Conservation (phyloP, 176 grass and related monocot species). For the Melocanna baccifera region DNA sequence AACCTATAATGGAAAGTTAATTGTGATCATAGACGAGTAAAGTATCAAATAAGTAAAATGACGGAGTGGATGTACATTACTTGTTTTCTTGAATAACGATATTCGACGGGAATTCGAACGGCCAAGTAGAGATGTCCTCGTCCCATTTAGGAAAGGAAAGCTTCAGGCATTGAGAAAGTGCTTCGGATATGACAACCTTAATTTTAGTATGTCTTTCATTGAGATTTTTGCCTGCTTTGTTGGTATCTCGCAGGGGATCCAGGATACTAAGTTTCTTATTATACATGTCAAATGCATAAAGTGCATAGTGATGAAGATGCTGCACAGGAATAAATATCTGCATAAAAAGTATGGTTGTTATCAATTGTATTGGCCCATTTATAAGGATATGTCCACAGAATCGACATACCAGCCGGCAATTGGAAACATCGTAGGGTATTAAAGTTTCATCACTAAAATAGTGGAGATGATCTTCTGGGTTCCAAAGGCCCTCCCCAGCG, state of each 20-base stretch:
- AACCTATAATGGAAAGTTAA: too few species aligned
- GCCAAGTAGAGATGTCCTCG: not conserved
- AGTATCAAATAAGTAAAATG: too few species aligned
- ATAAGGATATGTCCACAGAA: too few species aligned
- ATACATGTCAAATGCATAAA: not conserved
- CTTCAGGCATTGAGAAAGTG: not conserved
- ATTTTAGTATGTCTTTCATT: not conserved
- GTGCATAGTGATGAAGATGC: not conserved
- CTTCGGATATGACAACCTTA: not conserved
- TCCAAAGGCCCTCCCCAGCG: not conserved
- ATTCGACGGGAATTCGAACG: not conserved
- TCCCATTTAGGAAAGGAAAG: not conserved
- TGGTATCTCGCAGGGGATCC: not conserved
- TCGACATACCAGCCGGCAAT: not conserved
- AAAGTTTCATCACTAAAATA: not conserved
- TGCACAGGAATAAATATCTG: not conserved
- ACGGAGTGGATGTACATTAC: too few species aligned
- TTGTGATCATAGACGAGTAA: too few species aligned
- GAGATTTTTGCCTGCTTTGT: not conserved
- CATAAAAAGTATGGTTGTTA: not conserved
- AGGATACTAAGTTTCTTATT: not conserved
- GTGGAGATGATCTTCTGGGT: not conserved
- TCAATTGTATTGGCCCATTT: not conserved
- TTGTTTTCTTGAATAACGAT: not conserved
- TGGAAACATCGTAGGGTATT: not conserved